Evolutionary conservation across 2,329 filamentous ascomycete species (phyloP).

Genomic region (Didymella lethalis): DNA sequence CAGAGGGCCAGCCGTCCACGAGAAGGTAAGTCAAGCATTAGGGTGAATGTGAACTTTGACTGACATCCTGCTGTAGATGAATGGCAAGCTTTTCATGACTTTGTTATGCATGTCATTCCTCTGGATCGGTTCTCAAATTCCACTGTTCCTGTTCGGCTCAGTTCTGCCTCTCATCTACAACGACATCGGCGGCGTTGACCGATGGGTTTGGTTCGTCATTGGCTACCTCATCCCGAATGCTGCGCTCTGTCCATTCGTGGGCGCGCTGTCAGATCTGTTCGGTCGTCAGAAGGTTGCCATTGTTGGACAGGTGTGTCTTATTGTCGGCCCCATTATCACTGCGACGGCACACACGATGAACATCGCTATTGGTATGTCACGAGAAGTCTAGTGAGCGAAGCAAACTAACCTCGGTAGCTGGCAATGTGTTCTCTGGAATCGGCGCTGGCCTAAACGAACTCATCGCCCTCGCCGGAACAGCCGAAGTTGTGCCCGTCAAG

Average conservation of each 20-base stretch:
- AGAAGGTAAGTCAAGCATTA: conserved; percentile 26
- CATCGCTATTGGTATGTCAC: conserved; percentile 37
- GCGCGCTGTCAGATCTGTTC: conserved; percentile 51
- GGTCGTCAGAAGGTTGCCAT: conserved; percentile 47
- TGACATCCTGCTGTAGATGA: conserved; percentile 27
- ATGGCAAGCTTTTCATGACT: conserved; percentile 60
- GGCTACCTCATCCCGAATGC: conserved; percentile 65
- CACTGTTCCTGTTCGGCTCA: conserved; percentile 58
- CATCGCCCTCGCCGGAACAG: conserved; percentile 71
- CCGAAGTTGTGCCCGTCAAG: conserved; percentile 71
- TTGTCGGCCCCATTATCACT: conserved; percentile 47
- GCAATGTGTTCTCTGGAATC: conserved; percentile 64
- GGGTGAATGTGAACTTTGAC: background rate
- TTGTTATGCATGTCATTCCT: conserved; percentile 67
- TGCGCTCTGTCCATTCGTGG: conserved; percentile 69
- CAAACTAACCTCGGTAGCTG: conserved; percentile 24
- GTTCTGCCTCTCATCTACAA: conserved; percentile 61
- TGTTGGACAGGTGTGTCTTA: conserved; percentile 44
- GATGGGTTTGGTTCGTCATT: conserved; percentile 65
- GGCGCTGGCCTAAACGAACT: conserved; percentile 74
- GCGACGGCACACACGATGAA: conserved; percentile 44
- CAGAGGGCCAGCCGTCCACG: conserved; percentile 33
- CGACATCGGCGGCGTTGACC: conserved; percentile 66
- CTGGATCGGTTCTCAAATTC: conserved; percentile 68
- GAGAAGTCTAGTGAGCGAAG: background rate